phyloP scores from a whole-genome alignment of 495 filamentous ascomycete genomes.

The Trichoderma asperelloides region DNA sequence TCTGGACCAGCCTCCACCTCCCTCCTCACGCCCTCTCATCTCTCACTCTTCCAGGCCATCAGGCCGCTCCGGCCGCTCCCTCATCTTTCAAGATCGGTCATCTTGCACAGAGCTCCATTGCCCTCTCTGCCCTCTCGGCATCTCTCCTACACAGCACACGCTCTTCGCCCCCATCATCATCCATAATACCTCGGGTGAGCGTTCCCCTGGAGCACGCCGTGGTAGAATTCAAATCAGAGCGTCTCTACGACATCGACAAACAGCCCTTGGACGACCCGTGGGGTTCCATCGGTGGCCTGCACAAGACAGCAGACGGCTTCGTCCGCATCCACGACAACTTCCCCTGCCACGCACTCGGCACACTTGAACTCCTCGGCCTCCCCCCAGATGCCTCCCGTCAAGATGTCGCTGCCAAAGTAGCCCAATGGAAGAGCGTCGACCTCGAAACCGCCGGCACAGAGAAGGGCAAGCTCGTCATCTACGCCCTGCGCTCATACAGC shows the following conservation, averaged over 20 bases:
- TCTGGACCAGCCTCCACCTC: slow-evolving; percentile 15
- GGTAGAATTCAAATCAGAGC: slow-evolving; percentile 37
- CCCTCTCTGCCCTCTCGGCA: slow-evolving; percentile 31
- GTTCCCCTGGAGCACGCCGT: slow-evolving; percentile 30
- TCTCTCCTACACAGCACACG: slow-evolving; percentile 26
- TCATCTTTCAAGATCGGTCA: slow-evolving; percentile 40
- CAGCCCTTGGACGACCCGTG: slow-evolving; percentile 19
- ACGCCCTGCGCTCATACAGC: slow-evolving; percentile 26
- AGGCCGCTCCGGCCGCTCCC: slow-evolving; percentile 17
- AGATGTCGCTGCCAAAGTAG: slow-evolving; percentile 24
- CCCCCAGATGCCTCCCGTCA: slow-evolving; percentile 18
- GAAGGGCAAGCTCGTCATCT: slow-evolving; percentile 24
- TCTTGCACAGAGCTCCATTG: slow-evolving; percentile 35
- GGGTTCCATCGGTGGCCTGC: slow-evolving; percentile 33
- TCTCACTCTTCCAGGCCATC: slow-evolving; percentile 11
- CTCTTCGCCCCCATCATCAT: slow-evolving; percentile 4
- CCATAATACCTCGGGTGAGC: slow-evolving; percentile 21
- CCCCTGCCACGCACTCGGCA: slow-evolving; percentile 29
- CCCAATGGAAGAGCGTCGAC: slow-evolving; percentile 26
- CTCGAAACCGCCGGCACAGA: slow-evolving; percentile 27
- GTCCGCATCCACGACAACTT: slow-evolving; percentile 38
- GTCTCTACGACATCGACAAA: slow-evolving; percentile 28
- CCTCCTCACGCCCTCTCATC: slow-evolving; percentile 12
- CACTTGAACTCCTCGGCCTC: slow-evolving; percentile 28
- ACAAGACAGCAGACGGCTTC: slow-evolving; percentile 35